A percentile compares a stretch with the other conserved stretches of the same genome.
Evolutionary conservation across 2,329 filamentous ascomycete genomes (phyloP).

Genomic region (Fusarium sp.): DNA sequence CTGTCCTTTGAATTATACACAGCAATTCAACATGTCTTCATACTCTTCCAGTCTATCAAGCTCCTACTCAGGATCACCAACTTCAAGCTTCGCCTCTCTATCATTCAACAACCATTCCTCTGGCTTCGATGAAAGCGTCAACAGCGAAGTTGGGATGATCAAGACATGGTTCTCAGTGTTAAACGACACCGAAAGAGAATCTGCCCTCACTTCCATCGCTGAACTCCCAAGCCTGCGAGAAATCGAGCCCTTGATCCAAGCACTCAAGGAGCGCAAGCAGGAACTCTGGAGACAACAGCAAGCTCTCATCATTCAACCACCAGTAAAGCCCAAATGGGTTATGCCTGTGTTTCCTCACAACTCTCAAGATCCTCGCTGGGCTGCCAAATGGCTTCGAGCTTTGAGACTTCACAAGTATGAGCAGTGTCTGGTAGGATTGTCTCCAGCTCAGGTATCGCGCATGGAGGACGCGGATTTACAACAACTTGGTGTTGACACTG

Average conservation of each 20-base stretch:
- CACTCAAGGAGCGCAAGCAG: conserved; percentile 43
- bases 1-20: background rate
- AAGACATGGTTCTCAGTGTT: conserved; percentile 44
- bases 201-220: conserved; percentile 40
- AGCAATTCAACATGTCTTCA: conserved; percentile 34
- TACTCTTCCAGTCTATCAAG: conserved; percentile 35
- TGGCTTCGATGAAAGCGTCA: conserved; percentile 25
- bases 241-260: conserved; percentile 44
- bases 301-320: conserved; percentile 41
- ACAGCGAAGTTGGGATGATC: conserved; percentile 41
- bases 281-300: conserved; percentile 43
- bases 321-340: conserved; percentile 39
- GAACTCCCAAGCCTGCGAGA: conserved; percentile 42
- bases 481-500: conserved; percentile 42
- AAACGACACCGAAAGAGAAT: conserved; percentile 37
- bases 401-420: conserved; percentile 45
- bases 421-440: conserved; percentile 38
- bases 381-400: conserved; percentile 43
- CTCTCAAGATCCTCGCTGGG: conserved; percentile 42
- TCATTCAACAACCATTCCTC: conserved; percentile 11
- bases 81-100: conserved; percentile 41
- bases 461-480: conserved; percentile 38
- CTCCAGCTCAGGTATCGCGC: conserved; percentile 35
- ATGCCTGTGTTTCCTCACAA: conserved; percentile 41
- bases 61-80: conserved; percentile 35